Conservation (phyloP, 345 rosid species). For the Eucalyptus tenuipes region DNA sequence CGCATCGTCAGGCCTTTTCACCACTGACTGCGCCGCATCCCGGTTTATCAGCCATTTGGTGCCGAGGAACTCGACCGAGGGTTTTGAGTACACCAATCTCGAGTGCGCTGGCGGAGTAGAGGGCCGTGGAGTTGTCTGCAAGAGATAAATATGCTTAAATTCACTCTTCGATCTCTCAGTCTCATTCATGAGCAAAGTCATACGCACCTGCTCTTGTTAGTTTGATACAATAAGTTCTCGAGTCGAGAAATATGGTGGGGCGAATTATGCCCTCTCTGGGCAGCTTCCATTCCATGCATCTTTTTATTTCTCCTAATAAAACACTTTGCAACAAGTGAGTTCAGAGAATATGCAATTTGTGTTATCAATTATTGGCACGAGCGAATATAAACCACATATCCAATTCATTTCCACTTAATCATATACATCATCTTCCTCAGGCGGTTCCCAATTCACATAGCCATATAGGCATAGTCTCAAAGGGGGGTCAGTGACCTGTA, state of each 20-base stretch:
- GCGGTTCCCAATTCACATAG: not conserved
- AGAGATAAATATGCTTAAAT: not conserved
- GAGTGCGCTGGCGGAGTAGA: not conserved
- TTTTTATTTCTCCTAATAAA: not conserved
- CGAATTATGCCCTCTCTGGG: not conserved
- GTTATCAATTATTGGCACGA: not conserved
- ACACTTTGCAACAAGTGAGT: not conserved
- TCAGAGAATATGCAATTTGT: not conserved
- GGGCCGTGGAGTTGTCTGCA: constrained; percentile 11
- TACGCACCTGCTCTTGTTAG: not conserved
- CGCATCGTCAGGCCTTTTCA: constrained; percentile 29
- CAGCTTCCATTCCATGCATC: not conserved
- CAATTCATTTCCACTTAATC: not conserved
- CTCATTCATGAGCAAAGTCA: not conserved
- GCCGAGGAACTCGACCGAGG: not conserved
- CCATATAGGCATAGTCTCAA: not conserved
- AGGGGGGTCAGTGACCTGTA: not conserved
- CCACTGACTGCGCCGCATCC: constrained; percentile 28
- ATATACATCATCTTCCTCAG: not conserved
- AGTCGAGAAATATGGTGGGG: not conserved
- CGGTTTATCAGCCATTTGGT: not conserved
- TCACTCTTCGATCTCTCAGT: not conserved
- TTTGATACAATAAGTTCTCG: not conserved
- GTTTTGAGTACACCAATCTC: not conserved
- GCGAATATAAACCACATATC: not conserved